Conservation (phyloP, 1,139 yeast genomes). For the Diutina pseudorugosa region DNA sequence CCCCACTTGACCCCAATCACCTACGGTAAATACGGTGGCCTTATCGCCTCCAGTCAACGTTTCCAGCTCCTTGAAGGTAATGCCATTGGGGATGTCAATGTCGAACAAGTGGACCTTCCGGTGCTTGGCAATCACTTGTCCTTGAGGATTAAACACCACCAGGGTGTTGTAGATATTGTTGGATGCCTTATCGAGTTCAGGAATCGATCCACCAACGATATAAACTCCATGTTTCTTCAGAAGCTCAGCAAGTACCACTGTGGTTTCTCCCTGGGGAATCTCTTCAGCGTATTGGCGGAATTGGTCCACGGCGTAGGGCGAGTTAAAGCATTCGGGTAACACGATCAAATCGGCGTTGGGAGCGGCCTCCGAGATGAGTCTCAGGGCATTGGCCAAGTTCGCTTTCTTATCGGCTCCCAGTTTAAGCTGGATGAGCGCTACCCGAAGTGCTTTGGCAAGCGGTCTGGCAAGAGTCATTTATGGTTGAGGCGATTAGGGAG, state of each 20-base stretch:
- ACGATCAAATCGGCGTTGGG: constrained; percentile 47
- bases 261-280: constrained; percentile 62
- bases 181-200: constrained; percentile 46
- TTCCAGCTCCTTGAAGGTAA: constrained; percentile 72
- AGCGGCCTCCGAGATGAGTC: constrained; percentile 38
- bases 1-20: constrained; percentile 68
- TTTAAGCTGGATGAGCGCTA: constrained; percentile 69
- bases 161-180: constrained; percentile 72
- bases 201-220: constrained; percentile 85
- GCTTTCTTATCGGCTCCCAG: constrained; percentile 58
- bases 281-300: constrained; percentile 77
- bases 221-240: constrained; percentile 52
- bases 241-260: constrained; percentile 43
- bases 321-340: constrained; percentile 87
- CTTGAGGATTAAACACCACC: constrained; percentile 56
- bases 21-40: constrained; percentile 63
- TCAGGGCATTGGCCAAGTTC: constrained; percentile 41
- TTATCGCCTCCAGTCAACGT: constrained; percentile 68
- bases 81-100: constrained; percentile 81
- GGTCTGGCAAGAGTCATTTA: constrained; percentile 16
- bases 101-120: constrained; percentile 86
- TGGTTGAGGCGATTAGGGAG: background rate
- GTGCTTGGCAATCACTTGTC: constrained; percentile 72
- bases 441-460: constrained; percentile 27
- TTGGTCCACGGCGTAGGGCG: constrained; percentile 84